A percentile compares a stretch with the other conserved stretches of the same genome.
Conservation (phyloP, 139 green algal species). For the Monoraphidium neglectum region DNA sequence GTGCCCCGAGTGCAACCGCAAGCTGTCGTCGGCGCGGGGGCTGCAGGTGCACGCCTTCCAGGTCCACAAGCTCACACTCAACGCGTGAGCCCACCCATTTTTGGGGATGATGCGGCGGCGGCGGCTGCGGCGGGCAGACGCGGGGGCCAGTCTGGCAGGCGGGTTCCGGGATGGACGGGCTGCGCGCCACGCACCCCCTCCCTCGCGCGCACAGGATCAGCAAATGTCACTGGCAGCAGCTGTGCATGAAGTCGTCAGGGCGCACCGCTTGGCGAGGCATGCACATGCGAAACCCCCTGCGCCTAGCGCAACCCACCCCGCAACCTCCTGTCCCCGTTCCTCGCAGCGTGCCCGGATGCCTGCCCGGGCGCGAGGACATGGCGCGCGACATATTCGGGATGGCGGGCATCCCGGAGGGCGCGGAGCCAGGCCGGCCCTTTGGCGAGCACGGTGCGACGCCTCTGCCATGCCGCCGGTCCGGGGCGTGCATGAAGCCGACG, state of each 20-base stretch:
- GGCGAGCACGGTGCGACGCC: conserved; percentile 6
- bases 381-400: conserved; percentile 94
- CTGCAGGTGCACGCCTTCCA: conserved; percentile 86
- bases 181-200: too few species aligned
- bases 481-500: too few species aligned
- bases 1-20: conserved; percentile 70
- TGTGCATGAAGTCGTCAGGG: not conserved
- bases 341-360: conserved; percentile 68
- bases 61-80: conserved; percentile 85
- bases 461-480: too few species aligned
- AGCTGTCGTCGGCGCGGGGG: conserved; percentile 77
- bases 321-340: not conserved
- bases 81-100: conserved; percentile 51
- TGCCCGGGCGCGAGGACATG: conserved; percentile 72
- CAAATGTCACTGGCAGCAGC: not conserved
- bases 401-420: conserved; percentile 76
- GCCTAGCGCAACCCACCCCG: not conserved
- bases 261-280: not conserved
- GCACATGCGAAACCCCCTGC: not conserved
- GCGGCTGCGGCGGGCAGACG: too few species aligned
- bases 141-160: not conserved
- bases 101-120: not conserved
- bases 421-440: conserved; percentile 47
- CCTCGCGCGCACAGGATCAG: too few species aligned
- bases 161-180: not conserved